Base-by-base conservation (phyloP, 805 yeast genomes). In the Wickerhamiella kurtzmanii region DNA sequence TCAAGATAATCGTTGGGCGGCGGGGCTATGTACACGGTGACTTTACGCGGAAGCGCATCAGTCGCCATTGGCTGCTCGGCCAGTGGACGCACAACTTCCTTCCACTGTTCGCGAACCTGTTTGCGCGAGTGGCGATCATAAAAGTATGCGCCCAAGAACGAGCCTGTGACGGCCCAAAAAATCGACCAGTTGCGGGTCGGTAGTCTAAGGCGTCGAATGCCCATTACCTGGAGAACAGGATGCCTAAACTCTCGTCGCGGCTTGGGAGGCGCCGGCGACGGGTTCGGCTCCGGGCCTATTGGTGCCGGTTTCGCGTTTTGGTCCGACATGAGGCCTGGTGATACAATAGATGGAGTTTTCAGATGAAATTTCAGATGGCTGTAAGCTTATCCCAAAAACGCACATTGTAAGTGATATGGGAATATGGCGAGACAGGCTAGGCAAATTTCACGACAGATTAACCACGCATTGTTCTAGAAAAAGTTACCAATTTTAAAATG, bases 131-230 rank as follows among this genome's bases (percentile, higher is more conserved):
- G 69, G 53, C 80, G 79, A 64, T 92, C 98, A 64, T 85, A 87
- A 15, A 73, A 73, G 25, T 79, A 72, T 11, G 89, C 85, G n/a
- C 94, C 89, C 2, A 82, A 71, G 35, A 82, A 65, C 1, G 72
- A 65, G 1, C 79, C 77, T 1, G 82, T 61, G 5, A 83, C 76
- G 0, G 79, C 60, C 83, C 95, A 82, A 64, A 92, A 92, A 35
- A 87, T 83, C 69, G 76, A 64, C 98, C 97, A 89, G 66, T 89
- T 92, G 52, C 96, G 71, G 0, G 94, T 80, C 0, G 98, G 98
- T 13, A 92, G 66, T 36, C 80, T 74, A 19, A 87, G 56, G 13
- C 80, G 65, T 3, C 86, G 84, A 43, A 89, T 74, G 0, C 97
- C 97, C 83, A 89, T 75, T 58, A 85, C 81, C 52, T 75, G 66